These are phyloP conservation scores for Aureobasidium sp. DNA, from an alignment of 2,329 filamentous ascomycete genomes.

Conservation along the genomic window DNA sequence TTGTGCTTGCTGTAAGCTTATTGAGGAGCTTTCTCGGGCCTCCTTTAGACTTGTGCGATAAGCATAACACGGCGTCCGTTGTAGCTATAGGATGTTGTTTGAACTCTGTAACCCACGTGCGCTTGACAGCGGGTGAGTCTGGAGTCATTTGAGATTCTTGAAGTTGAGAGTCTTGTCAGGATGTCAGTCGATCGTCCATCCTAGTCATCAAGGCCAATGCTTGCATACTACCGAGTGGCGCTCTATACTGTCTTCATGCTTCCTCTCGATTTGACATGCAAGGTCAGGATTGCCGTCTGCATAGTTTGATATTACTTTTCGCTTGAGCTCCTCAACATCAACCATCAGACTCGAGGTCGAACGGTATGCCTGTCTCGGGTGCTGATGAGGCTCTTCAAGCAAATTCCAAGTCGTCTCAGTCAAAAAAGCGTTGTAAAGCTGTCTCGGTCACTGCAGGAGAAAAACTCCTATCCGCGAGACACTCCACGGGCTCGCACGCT, in stretches of 20 bases:
- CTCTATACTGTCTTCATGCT: background rate
- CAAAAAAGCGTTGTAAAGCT: background rate
- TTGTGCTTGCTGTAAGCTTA: background rate
- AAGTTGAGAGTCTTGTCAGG: background rate
- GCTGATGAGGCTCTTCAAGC: background rate
- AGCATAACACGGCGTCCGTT: conserved; percentile 12
- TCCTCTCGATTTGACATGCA: background rate
- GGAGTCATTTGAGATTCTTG: background rate
- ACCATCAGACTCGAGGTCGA: background rate
- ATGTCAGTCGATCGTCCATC: background rate
- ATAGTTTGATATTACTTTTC: background rate
- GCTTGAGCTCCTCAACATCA: background rate
- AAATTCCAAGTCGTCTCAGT: background rate
- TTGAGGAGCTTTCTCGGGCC: background rate
- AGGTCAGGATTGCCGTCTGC: background rate
- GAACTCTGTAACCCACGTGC: background rate
- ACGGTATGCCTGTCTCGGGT: background rate
- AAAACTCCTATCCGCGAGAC: background rate
- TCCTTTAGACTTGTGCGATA: conserved; percentile 1
- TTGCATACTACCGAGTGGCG: conserved; percentile 7
- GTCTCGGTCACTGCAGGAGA: background rate
- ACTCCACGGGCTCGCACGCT: background rate
- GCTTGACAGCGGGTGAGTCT: background rate
- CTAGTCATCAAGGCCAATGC: background rate
- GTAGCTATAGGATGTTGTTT: conserved; percentile 9